Evolutionary conservation across 2,329 filamentous ascomycete genomes (phyloP), one percentile per base, ranked within the genome.

Genomic region (Botryosphaeria dothidea): DNA sequence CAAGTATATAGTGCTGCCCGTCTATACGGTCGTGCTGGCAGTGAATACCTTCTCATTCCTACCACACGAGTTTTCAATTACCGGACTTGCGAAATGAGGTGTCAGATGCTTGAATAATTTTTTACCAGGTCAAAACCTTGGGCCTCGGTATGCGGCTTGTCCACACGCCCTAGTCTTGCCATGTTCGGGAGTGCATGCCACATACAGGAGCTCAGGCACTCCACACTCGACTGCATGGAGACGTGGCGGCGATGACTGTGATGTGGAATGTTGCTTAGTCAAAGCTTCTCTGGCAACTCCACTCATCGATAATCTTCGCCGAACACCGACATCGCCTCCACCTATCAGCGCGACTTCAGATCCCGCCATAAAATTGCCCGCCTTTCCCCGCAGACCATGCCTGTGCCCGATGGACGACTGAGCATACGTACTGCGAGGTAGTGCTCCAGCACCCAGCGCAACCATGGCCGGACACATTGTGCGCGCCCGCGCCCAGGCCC

Each of bases 391-490:
- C 56, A 60, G 31, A 17, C 41, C 13, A 60, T 60, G 41, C 38
- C 27, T n/a, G 56, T 41, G 6, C 41, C 56, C 27, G 38, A 60
- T 60, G 56, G 56, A 34, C 56, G 41, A 45, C 38, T 46, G 21
- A 36, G n/a, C 41, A 34, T 13, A 43, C 13, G 17, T 17, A 45
- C 43, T 25, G 56, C 17, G 41, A 34, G 56, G 21, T 60, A 60
- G 41, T 17, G 56, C 25, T 29, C 56, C 48, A 7, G n/a, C 25
- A 9, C 51, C 15, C 36, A 46, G 27, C 23, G 17, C 38, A n/a
- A 56, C 38, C 36, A 64, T 64, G 61, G 61, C 48, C 23, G 61
- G 61, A 13, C 61, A 64, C 38, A 46, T 54, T 36, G 49, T 64
- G 49, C 61, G 61, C 48, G 49, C 48, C 31, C 61, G 61, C 61